phyloP scores from a whole-genome alignment of 2,329 filamentous ascomycete genomes.

The Cladosporium sp. region DNA sequence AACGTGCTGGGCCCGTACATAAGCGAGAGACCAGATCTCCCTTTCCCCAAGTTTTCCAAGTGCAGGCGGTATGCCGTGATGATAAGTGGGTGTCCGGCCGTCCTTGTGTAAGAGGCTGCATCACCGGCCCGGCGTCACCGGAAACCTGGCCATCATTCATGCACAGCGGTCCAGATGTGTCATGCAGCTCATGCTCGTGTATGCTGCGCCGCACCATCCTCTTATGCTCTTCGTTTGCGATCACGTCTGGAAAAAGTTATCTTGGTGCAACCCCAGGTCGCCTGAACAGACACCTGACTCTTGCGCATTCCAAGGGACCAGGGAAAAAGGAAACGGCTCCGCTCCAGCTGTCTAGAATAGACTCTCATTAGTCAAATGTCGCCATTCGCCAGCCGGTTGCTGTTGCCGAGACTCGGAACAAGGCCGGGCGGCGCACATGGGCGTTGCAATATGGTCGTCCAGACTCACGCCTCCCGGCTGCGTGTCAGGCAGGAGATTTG shows the following conservation, averaged over 20 bases:
- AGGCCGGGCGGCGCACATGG: neutral
- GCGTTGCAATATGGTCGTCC: neutral
- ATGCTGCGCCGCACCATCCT: neutral
- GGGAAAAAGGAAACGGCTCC: neutral
- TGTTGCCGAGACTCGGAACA: neutral
- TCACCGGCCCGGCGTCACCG: neutral
- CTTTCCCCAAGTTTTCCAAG: neutral
- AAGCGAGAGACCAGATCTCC: neutral
- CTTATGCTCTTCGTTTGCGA: neutral
- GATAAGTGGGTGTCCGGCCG: neutral
- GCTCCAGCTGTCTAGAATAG: neutral
- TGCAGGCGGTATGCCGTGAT: neutral
- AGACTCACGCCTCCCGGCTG: conserved; percentile 7
- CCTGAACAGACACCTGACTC: neutral
- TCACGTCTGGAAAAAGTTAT: neutral
- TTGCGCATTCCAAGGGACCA: neutral
- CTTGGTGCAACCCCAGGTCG: neutral
- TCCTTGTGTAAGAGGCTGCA: conserved; percentile 6
- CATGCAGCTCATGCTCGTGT: too few species aligned
- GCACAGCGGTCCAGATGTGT: neutral
- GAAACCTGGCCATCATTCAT: neutral
- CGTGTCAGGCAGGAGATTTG: conserved; percentile 5
- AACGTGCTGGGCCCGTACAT: neutral
- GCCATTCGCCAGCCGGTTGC: neutral
- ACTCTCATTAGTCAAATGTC: conserved; percentile 7